These are phyloP conservation scores for Eutypella sp. DNA, from an alignment of 2,329 filamentous ascomycete species.

Conservation along the genomic window DNA sequence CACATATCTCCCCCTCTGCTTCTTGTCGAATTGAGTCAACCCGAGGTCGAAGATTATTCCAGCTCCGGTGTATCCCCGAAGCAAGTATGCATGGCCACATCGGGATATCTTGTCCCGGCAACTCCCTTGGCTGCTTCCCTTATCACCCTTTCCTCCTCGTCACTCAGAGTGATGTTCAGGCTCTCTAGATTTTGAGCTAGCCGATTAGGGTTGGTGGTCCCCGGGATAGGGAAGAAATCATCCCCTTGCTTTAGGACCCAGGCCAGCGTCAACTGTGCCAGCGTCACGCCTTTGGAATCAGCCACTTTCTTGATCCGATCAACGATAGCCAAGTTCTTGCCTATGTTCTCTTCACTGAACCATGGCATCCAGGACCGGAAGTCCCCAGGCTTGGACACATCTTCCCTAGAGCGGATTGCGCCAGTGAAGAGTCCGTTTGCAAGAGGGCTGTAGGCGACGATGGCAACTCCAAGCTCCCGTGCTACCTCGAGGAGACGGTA, in stretches of 20 bases:
- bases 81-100: too few relatives aligned
- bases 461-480: slow-evolving; percentile 33
- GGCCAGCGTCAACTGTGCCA: slow-evolving; percentile 43
- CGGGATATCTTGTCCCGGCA: too few relatives aligned
- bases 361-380: slow-evolving; percentile 31
- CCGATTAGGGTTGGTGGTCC: too few relatives aligned
- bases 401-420: slow-evolving; percentile 35
- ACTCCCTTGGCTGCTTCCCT: too few relatives aligned
- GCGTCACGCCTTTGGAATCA: slow-evolving; percentile 35
- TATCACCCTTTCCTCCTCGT: too few relatives aligned
- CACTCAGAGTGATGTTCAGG: too few relatives aligned
- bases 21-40: too few relatives aligned
- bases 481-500: slow-evolving; percentile 29
- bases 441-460: slow-evolving; percentile 34
- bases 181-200: too few relatives aligned
- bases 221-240: slow-evolving; percentile 15
- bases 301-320: slow-evolving; percentile 37
- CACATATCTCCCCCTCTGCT: too few relatives aligned
- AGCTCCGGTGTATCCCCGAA: too few relatives aligned
- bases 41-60: too few relatives aligned
- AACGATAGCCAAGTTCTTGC: slow-evolving; percentile 42
- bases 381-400: slow-evolving; percentile 38
- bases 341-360: slow-evolving; percentile 33
- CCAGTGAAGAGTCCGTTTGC: slow-evolving; percentile 41
- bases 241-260: slow-evolving; percentile 34